These are phyloP conservation scores for Annona cherimola DNA, from an alignment of 164 flowering plant species.

Conservation along the genomic window DNA sequence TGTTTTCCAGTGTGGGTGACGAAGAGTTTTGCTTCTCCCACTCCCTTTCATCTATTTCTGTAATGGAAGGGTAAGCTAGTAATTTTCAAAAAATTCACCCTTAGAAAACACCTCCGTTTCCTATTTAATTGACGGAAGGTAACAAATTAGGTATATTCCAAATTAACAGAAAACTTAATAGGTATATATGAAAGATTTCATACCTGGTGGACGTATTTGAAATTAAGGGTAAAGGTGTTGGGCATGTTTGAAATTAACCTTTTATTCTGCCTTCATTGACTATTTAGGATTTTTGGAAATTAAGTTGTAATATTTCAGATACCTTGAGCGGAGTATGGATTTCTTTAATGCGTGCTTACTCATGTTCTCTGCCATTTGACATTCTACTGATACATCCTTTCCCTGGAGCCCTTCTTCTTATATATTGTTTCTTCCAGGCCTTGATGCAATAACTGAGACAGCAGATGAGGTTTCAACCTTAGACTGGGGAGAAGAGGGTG, in stretches of 20 bases:
- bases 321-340: neutral
- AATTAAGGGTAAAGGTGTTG: too few species aligned
- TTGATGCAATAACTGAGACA: conserved; percentile 36
- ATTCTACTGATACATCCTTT: too few species aligned
- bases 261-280: neutral
- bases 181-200: too few species aligned
- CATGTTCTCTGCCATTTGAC: too few species aligned
- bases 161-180: too few species aligned
- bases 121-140: too few species aligned
- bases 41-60: neutral
- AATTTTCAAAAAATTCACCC: neutral
- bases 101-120: neutral
- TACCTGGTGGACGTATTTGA: too few species aligned
- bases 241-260: neutral
- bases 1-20: too few species aligned
- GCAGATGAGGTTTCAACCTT: conserved; percentile 23
- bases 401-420: too few species aligned
- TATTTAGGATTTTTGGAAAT: neutral
- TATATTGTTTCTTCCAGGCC: conserved; percentile 25
- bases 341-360: too few species aligned
- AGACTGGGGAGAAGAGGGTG: conserved; percentile 23
- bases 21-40: too few species aligned
- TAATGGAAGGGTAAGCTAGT: neutral
- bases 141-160: neutral
- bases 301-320: neutral